phyloP scores from a whole-genome alignment of 1,284 basidiomycete genomes.

The Thelephora terrestris region DNA sequence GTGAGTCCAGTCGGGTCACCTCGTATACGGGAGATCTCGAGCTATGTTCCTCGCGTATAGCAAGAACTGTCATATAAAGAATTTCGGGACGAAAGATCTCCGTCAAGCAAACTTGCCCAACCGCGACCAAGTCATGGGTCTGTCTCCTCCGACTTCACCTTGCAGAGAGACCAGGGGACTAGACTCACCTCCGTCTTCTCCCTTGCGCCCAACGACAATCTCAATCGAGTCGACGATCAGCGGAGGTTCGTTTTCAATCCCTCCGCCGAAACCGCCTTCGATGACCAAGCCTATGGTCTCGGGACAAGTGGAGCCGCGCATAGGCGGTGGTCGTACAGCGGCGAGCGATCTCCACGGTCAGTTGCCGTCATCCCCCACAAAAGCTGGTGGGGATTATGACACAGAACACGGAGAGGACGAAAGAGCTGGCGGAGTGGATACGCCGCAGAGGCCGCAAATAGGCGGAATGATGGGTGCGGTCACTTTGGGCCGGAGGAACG shows the following conservation, averaged over 20 bases:
- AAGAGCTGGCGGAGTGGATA: slow-evolving; percentile 1
- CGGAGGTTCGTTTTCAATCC: too few species aligned
- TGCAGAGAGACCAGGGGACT: slow-evolving; percentile 12
- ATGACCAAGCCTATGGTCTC: too few species aligned
- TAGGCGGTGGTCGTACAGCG: too few species aligned
- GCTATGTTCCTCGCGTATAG: slow-evolving; percentile 24
- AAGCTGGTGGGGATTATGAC: not conserved
- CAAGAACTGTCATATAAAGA: slow-evolving; percentile 64
- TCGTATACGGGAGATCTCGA: not conserved
- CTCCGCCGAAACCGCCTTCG: too few species aligned
- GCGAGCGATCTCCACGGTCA: too few species aligned
- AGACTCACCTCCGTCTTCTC: slow-evolving; percentile 16
- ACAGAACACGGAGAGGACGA: slow-evolving; percentile 3
- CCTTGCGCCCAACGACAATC: slow-evolving; percentile 7
- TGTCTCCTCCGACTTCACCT: slow-evolving; percentile 14
- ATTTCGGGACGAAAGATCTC: slow-evolving; percentile 62
- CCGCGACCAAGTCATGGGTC: slow-evolving; percentile 22
- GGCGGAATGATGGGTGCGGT: too few species aligned
- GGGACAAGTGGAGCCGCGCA: too few species aligned
- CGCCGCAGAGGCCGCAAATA: not conserved
- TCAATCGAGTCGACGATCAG: not conserved
- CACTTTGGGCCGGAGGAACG: not conserved
- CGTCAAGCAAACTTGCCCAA: slow-evolving; percentile 64
- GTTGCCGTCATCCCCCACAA: too few species aligned
- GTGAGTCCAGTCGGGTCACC: slow-evolving; percentile 25